Base-by-base conservation (phyloP, 2,329 filamentous ascomycete genomes). In the Calonectria naviculata region DNA sequence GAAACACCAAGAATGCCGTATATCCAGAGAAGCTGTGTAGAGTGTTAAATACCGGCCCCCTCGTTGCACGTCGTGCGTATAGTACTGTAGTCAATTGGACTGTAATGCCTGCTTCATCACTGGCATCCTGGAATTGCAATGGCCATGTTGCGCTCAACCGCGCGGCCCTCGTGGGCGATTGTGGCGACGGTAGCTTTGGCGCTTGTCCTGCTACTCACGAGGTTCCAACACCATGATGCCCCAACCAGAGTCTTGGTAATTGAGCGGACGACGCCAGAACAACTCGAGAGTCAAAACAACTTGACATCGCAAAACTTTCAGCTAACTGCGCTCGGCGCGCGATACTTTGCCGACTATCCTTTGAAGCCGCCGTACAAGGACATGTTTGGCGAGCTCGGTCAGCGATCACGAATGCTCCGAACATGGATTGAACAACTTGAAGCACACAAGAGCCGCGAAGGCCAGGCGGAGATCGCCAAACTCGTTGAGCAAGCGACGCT, bases 351-450 rank as follows among this genome's bases (percentile, higher is more conserved):
- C 54, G 78, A 81, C 19, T 79, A 77, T 15, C 80, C 80, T 0
- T 72, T 82, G n/a, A 56, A 58, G 0, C 67, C 76, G n/a, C 76
- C 81, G 0, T 82, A 80, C 54, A 81, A 78, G 13, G 73, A 77
- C 5, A 71, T 78, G 3, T 83, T 83, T 64, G 81, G 81, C 42
- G 76, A 83, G 52, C 41, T 81, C 10, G 82, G 82, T 34, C 77
- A 81, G 36, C 80, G 82, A 0, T 77, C 71, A 21, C 62, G 71
- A 21, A 21, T 73, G 1, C 58, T 71, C 5, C 44, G 73, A 26
- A 69, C 66, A 4, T 78, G 76, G 76, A 70, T 76, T 28, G 68
- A 71, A 0, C 62, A 78, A 66, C 46, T 75, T 1, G 28, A 21
- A 1, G n/a, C 17, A n/a, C 38, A 60, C 1, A 34, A 68, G 12